Evolutionary conservation across 805 yeast genomes (phyloP), one percentile per base, ranked within the genome.

Genomic region (Sugiyamaella marilandica): DNA sequence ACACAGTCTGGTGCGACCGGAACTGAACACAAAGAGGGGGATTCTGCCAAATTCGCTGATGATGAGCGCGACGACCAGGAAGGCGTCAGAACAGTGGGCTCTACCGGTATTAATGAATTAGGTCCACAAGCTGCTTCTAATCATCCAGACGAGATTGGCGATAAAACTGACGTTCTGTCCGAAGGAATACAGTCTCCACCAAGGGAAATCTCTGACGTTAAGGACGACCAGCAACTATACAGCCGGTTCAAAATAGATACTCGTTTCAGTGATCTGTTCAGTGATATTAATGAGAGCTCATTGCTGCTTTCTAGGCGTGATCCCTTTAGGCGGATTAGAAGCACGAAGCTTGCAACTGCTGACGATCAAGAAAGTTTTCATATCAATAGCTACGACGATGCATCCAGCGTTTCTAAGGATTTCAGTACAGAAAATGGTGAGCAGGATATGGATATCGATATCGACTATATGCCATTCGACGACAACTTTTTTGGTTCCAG

Each of bases 181-280:
- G 3, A 3, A 3, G 7, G 7, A 7, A 24, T 24, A 24, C 7
- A 24, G 29, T 5, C 7, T 7, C 29, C 29, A 5, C 7, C 29
- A 24, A 24, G 7, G 29, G 29, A 24, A 24, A 24, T 24, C 7
- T 24, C 7, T 24, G 29, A 24, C 29, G 7, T 7, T 24, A 24
- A 24, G 29, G 29, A 3, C 29, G 29, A 3, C 29, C 29, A 24
- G 7, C 29, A 14, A 13, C 37, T 34, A 14, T 5, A 10, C 10
- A 32, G 41, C 35, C 18, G 49, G 18, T 49, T 49, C 31, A 41
- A 48, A 16, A 26, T 41, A 10, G 51, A 33, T 32, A 34, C 43
- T 11, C 47, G 55, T 24, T 33, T 41, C 14, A 47, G 51, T 35
- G 48, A 44, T n/a, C 43, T 24, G 19, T 47, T 52, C 37, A 34